Conservation (phyloP, 106 monocot genomes). For the Posidonia australis region DNA sequence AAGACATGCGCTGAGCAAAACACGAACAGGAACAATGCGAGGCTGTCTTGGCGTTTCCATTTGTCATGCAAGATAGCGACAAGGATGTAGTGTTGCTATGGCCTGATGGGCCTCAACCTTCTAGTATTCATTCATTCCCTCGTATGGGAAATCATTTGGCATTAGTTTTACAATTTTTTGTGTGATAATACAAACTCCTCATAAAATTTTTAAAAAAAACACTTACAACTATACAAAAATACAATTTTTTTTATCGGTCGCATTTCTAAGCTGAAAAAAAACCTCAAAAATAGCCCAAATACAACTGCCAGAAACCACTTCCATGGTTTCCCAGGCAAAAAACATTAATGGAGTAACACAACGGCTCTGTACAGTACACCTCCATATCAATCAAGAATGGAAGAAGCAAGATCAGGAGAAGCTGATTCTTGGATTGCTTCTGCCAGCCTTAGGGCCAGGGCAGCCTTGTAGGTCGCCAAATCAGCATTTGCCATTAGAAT, state of each 20-base stretch:
- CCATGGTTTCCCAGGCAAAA: background rate
- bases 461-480: constrained; percentile 42
- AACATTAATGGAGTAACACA: background rate
- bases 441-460: constrained; percentile 55
- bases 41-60: too few relatives aligned
- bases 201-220: background rate
- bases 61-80: too few relatives aligned
- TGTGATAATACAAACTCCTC: constrained; percentile 1
- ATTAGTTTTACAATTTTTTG: background rate
- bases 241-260: background rate
- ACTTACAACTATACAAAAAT: background rate
- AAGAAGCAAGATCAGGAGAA: constrained; percentile 17
- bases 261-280: constrained; percentile 6
- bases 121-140: too few relatives aligned
- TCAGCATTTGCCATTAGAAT: constrained; percentile 61
- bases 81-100: too few relatives aligned
- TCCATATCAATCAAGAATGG: constrained; percentile 10
- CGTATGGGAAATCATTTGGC: background rate
- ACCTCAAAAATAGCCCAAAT: background rate
- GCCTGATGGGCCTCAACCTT: too few relatives aligned
- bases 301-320: background rate
- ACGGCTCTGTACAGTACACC: constrained; percentile 2
- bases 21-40: too few relatives aligned
- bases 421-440: constrained; percentile 26
- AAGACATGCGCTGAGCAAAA: too few relatives aligned